A percentile compares a stretch with the other conserved stretches of the same genome.
These are phyloP conservation scores for Rhytidiadelphus loreus DNA, from an alignment of 225 moss, liverwort and hornwort genomes.

Conservation along the genomic window DNA sequence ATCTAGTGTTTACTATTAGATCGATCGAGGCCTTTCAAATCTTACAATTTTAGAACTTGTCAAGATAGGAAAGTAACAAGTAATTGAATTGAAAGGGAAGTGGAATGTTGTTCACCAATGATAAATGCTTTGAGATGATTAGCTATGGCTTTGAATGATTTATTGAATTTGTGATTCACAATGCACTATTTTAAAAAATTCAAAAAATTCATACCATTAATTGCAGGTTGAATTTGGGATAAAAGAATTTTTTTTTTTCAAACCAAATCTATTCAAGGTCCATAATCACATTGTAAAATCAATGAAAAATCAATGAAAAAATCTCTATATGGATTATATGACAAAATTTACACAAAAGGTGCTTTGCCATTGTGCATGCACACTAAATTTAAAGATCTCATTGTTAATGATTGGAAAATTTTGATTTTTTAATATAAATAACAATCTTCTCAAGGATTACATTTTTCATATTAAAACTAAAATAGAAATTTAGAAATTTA, in stretches of 20 bases:
- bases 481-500: neutral
- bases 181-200: neutral
- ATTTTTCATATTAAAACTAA: neutral
- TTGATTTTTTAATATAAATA: neutral
- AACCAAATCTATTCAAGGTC: neutral
- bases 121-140: neutral
- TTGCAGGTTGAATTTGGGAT: neutral
- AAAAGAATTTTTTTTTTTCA: neutral
- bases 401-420: neutral
- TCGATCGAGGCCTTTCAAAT: too few relatives aligned
- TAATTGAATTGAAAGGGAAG: too few relatives aligned
- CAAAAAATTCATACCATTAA: too few relatives aligned
- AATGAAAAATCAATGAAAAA: neutral
- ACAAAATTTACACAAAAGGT: neutral
- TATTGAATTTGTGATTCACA: neutral
- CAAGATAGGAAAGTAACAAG: too few relatives aligned
- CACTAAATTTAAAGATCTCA: neutral
- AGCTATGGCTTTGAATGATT: neutral
- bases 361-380: neutral
- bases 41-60: too few relatives aligned
- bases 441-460: neutral
- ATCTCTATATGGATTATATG: neutral
- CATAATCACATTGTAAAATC: neutral
- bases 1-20: too few relatives aligned
- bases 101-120: accelerated